Percentiles rank a stretch among this genome's conserved stretches.
These are phyloP conservation scores for Penicillium griseofulvum DNA, from an alignment of 2,329 filamentous ascomycete genomes.

Conservation along the genomic window DNA sequence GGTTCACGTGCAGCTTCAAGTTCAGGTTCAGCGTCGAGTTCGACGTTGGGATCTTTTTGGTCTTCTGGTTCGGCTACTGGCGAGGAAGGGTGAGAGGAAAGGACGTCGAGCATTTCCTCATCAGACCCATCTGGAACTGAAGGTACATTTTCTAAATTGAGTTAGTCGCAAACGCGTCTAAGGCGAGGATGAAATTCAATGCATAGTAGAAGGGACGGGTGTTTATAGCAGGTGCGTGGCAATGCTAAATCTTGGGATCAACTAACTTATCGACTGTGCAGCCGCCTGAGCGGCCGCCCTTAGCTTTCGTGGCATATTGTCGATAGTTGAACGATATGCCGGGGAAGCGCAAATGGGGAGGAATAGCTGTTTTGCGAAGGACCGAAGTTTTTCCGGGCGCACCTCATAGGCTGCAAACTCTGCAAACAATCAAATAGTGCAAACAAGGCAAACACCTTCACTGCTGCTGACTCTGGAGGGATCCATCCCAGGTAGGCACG, in stretches of 20 bases:
- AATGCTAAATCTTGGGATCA: neutral
- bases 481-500: too few species aligned
- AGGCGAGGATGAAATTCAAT: neutral
- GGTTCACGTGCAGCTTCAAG: constrained; percentile 46
- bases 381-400: constrained; percentile 6
- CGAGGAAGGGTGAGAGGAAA: constrained; percentile 20
- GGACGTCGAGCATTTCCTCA: constrained; percentile 37
- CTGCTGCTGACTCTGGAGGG: too few species aligned
- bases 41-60: constrained; percentile 24
- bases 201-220: neutral
- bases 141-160: constrained; percentile 40
- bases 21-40: constrained; percentile 18
- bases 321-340: constrained; percentile 3
- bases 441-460: constrained; percentile 1
- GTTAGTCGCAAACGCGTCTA: constrained; percentile 22
- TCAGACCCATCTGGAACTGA: constrained; percentile 45
- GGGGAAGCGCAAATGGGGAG: constrained; percentile 5
- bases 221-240: neutral
- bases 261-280: constrained; percentile 47
- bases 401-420: neutral
- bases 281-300: constrained; percentile 49
- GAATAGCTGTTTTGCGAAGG: constrained; percentile 20
- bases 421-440: neutral
- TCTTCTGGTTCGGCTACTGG: constrained; percentile 20
- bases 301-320: constrained; percentile 45